Evolutionary conservation across 441 rosid species (phyloP).

Genomic region (Pelargonium fulgidum): DNA sequence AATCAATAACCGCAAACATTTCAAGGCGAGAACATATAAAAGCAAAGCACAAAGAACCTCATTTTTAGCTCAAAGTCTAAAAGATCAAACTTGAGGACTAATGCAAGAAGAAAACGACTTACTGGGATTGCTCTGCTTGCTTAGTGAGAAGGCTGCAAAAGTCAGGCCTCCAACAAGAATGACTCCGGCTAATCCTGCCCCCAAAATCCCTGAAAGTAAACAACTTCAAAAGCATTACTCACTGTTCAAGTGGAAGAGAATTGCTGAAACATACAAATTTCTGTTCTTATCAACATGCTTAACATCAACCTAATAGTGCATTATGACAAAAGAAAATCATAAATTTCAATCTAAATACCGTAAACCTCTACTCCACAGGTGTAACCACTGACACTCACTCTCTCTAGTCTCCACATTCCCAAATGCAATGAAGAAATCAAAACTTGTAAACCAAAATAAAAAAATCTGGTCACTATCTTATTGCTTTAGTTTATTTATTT

Average conservation of each 20-base stretch:
- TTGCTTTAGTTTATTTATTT: not conserved
- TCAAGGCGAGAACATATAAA: too few species aligned
- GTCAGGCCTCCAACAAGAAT: slow-evolving; percentile 49
- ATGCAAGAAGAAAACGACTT: slow-evolving; percentile 25
- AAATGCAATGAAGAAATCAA: slow-evolving; percentile 3
- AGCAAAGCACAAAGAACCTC: not conserved
- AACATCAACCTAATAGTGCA: too few species aligned
- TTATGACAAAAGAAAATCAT: not conserved
- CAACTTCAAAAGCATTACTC: slow-evolving; percentile 58
- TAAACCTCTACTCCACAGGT: not conserved
- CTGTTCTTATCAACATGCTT: not conserved
- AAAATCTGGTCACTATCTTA: not conserved
- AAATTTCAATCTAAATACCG: not conserved
- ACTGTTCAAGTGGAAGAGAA: slow-evolving; percentile 25
- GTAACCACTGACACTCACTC: not conserved
- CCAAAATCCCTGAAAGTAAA: slow-evolving; percentile 72
- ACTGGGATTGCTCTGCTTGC: slow-evolving; percentile 48
- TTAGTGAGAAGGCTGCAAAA: slow-evolving; percentile 53
- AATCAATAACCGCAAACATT: too few species aligned
- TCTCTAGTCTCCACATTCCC: not conserved
- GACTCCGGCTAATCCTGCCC: slow-evolving; percentile 68
- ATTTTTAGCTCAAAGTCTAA: not conserved
- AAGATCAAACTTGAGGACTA: not conserved
- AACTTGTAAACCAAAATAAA: not conserved
- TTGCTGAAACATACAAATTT: not conserved